Conservation (phyloP, 331 rosid genomes). For the Ulmus americana region DNA sequence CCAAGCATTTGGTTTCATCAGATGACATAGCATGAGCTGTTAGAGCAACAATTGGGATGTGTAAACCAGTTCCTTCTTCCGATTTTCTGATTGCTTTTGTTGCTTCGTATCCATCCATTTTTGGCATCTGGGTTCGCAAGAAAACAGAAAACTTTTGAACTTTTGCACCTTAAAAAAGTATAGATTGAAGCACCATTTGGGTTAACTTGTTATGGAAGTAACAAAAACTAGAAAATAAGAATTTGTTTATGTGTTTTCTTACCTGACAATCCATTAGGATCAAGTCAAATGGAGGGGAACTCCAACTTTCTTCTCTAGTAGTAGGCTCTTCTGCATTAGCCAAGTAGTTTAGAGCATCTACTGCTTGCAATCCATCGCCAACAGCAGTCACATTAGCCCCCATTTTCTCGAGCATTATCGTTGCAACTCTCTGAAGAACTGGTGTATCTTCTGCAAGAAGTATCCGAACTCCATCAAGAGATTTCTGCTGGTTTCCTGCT, state of each 20-base stretch:
- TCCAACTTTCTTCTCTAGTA: conserved; percentile 37
- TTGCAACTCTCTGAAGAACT: conserved; percentile 88
- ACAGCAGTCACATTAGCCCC: conserved; percentile 83
- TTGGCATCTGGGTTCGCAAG: conserved; percentile 74
- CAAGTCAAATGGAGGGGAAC: conserved; percentile 55
- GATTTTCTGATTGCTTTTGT: conserved; percentile 86
- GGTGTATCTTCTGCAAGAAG: conserved; percentile 96
- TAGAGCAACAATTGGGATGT: conserved; percentile 88
- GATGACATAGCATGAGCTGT: conserved; percentile 99
- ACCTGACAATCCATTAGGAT: conserved; percentile 99
- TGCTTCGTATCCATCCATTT: conserved; percentile 98
- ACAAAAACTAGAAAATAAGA: conserved; percentile 2
- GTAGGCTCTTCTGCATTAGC: conserved; percentile 35
- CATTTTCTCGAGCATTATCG: conserved; percentile 96
- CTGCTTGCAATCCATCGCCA: conserved; percentile 87
- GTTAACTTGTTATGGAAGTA: background rate
- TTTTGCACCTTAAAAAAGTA: background rate
- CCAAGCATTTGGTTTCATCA: conserved; percentile 94
- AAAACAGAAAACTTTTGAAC: conserved; percentile 8
- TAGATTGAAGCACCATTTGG: background rate
- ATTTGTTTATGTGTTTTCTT: conserved; percentile 15
- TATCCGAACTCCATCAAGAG: conserved; percentile 77
- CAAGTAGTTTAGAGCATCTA: conserved; percentile 62
- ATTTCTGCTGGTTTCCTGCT: conserved; percentile 40
- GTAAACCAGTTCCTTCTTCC: conserved; percentile 58